Evolutionary conservation across 2,329 filamentous ascomycete genomes (phyloP).

Genomic region (Bimuria novae-zelandiae): DNA sequence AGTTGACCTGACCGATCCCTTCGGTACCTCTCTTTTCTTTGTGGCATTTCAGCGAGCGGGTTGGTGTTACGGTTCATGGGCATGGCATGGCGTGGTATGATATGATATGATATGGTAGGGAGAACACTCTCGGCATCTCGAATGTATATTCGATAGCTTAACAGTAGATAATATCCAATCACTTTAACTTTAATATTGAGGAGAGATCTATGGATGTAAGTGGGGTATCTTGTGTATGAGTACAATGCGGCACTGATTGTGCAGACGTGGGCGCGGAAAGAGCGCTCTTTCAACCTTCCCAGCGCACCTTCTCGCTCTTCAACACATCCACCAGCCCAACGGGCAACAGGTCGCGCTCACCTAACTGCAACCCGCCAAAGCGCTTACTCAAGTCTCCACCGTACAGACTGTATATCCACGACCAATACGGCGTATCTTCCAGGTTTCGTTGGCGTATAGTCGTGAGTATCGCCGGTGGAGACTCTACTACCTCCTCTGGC

Average conservation of each 20-base stretch:
- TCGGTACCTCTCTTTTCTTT: background rate
- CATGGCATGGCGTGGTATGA: no score
- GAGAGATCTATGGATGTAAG: no score
- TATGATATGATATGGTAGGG: no score
- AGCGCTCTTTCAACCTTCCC: slow-evolving; percentile 43
- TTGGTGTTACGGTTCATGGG: background rate
- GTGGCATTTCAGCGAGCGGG: background rate
- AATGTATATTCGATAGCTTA: background rate
- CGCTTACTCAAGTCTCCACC: slow-evolving; percentile 45
- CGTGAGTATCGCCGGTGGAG: slow-evolving; percentile 24
- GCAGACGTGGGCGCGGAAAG: no score
- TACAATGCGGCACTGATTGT: no score
- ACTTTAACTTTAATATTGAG: no score
- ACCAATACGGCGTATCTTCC: slow-evolving; percentile 48
- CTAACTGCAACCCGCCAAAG: slow-evolving; percentile 48
- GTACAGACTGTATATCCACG: slow-evolving; percentile 52
- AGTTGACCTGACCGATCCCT: slow-evolving; percentile 26
- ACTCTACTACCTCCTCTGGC: slow-evolving; percentile 24
- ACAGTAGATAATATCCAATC: background rate
- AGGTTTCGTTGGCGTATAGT: background rate
- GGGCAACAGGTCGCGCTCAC: slow-evolving; percentile 48
- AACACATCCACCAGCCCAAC: slow-evolving; percentile 49
- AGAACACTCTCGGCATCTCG: background rate
- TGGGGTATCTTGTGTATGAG: no score
- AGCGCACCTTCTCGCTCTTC: slow-evolving; percentile 44